These are phyloP conservation scores for Cystobasidium slooffiae DNA, from an alignment of 1,284 basidiomycete genomes.

Conservation along the genomic window DNA sequence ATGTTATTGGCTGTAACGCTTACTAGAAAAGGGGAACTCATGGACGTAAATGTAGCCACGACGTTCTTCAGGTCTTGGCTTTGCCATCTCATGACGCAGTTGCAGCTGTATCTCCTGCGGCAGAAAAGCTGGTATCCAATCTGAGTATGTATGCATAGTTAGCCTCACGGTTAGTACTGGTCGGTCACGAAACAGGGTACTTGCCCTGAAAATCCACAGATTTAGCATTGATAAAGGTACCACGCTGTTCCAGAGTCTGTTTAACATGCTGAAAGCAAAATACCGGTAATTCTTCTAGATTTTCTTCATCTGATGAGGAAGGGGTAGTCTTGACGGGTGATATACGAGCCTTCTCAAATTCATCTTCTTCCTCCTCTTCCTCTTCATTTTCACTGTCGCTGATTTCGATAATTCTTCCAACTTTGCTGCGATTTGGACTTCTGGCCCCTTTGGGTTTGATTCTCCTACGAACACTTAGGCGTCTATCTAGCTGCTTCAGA, in stretches of 20 bases:
- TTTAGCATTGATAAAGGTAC: slow-evolving; percentile 41
- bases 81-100: slow-evolving; percentile 48
- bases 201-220: slow-evolving; percentile 47
- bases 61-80: slow-evolving; percentile 41
- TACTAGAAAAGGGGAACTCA: slow-evolving; percentile 45
- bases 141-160: slow-evolving; percentile 41
- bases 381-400: slow-evolving; percentile 7
- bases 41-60: slow-evolving; percentile 51
- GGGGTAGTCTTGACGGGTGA: background rate
- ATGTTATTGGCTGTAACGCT: background rate
- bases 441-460: background rate
- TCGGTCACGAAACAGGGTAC: background rate
- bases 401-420: background rate
- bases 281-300: slow-evolving; percentile 32
- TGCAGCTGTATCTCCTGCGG: slow-evolving; percentile 47
- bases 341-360: background rate
- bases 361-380: background rate
- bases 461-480: slow-evolving; percentile 22
- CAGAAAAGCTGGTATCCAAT: slow-evolving; percentile 46
- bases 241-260: slow-evolving; percentile 45
- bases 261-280: slow-evolving; percentile 51
- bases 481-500: slow-evolving; percentile 36
- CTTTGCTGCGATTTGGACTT: background rate
- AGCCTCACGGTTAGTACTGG: background rate
- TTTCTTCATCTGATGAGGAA: background rate